phyloP scores from a whole-genome alignment of 1,284 basidiomycete genomes.

The Ceratobasidium sp. region DNA sequence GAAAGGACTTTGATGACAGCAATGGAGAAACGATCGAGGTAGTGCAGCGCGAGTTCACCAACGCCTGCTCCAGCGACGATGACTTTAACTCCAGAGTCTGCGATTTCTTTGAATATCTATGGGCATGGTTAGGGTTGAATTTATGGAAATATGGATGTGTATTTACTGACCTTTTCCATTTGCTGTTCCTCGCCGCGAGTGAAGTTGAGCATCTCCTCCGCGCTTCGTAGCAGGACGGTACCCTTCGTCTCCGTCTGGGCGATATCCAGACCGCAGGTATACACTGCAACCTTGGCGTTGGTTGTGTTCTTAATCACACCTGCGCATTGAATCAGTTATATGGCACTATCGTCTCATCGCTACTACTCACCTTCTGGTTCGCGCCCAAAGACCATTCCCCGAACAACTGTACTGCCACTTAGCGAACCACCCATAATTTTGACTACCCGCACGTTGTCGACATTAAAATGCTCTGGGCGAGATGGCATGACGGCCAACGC shows the following conservation, averaged over 20 bases:
- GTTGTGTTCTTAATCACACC: conserved; percentile 84
- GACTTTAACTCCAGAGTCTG: conserved; percentile 93
- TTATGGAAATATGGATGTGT: not conserved
- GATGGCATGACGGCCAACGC: conserved; percentile 90
- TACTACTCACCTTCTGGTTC: conserved; percentile 86
- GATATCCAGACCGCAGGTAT: conserved; percentile 92
- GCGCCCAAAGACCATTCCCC: conserved; percentile 98
- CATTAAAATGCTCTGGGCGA: conserved; percentile 92
- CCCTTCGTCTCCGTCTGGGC: conserved; percentile 99
- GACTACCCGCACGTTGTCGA: conserved; percentile 98
- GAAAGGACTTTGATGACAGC: conserved; percentile 97
- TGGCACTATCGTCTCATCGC: not conserved
- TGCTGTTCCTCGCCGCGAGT: conserved; percentile 96
- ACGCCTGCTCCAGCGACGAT: conserved; percentile 93
- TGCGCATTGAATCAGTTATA: conserved; percentile 53
- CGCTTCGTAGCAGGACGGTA: conserved; percentile 95
- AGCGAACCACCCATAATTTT: conserved; percentile 98
- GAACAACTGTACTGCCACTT: conserved; percentile 85
- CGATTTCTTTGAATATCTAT: conserved; percentile 98
- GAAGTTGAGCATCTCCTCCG: conserved; percentile 97
- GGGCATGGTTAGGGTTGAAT: not conserved
- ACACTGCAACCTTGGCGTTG: conserved; percentile 92
- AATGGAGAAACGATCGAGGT: conserved; percentile 93
- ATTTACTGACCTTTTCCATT: conserved; percentile 80
- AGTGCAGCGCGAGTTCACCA: conserved; percentile 97